phyloP scores from a whole-genome alignment of 345 rosid species.

The Raphanus raphanistrum region DNA sequence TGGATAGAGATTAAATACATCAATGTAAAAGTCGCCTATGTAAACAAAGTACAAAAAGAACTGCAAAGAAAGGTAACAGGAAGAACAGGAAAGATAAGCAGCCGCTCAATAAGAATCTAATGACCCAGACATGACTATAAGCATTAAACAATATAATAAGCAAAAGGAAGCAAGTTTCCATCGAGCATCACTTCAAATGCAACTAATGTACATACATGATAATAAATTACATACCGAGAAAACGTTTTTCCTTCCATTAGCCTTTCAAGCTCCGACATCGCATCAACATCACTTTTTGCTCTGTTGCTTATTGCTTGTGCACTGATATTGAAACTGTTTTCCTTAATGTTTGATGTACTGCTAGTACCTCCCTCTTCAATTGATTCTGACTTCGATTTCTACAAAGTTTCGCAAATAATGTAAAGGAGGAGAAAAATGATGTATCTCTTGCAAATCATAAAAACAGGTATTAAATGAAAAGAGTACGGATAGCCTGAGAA shows the following conservation, averaged over 20 bases:
- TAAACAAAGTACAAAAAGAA: not conserved
- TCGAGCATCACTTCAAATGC: constrained; percentile 15
- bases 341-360: constrained; percentile 34
- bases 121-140: constrained; percentile 19
- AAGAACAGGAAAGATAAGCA: not conserved
- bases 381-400: constrained; percentile 27
- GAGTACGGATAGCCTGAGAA: not conserved
- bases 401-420: constrained; percentile 19
- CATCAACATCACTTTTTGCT: constrained; percentile 32
- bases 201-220: constrained; percentile 11
- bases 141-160: constrained; percentile 12
- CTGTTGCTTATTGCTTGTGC: constrained; percentile 36
- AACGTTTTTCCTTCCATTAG: constrained; percentile 57
- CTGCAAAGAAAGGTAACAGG: constrained; percentile 1
- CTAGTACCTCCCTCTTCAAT: constrained; percentile 45
- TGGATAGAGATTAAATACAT: constrained; percentile 37
- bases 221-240: constrained; percentile 54
- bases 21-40: constrained; percentile 12
- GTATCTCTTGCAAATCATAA: constrained; percentile 15
- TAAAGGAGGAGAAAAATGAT: not conserved
- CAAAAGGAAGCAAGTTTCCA: constrained; percentile 19
- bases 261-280: constrained; percentile 69
- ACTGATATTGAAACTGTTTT: constrained; percentile 30
- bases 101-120: not conserved
- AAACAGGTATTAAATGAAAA: constrained; percentile 14